phyloP scores from a whole-genome alignment of 495 filamentous ascomycete genomes.

The Recurvomyces mirabilis region DNA sequence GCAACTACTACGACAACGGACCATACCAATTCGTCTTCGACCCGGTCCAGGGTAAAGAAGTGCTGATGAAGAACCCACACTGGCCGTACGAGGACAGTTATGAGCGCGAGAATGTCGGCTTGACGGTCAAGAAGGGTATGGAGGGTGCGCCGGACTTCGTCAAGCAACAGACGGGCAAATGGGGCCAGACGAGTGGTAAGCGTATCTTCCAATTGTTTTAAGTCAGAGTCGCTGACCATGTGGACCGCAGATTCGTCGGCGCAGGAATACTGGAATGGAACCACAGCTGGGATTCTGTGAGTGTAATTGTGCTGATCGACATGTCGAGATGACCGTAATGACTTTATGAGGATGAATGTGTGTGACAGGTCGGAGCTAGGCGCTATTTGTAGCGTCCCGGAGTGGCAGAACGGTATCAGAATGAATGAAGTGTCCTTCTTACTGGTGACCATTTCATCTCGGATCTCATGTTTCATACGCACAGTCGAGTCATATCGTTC shows the following conservation, averaged over 20 bases:
- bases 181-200: not conserved
- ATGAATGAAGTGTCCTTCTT: no score
- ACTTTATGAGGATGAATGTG: no score
- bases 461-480: no score
- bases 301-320: no score
- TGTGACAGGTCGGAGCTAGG: no score
- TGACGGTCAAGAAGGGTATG: conserved; percentile 1
- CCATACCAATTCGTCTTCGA: not conserved
- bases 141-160: not conserved
- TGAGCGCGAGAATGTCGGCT: not conserved
- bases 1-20: not conserved
- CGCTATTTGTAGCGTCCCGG: no score
- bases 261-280: not conserved
- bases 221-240: not conserved
- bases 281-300: not conserved
- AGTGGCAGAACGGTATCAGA: no score
- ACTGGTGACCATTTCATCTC: no score
- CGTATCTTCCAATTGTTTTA: not conserved
- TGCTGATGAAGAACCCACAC: conserved; percentile 1
- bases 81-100: conserved; percentile 1
- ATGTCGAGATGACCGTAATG: no score
- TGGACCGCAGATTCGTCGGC: not conserved
- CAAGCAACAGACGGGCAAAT: conserved; percentile 1
- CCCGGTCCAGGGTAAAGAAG: not conserved
- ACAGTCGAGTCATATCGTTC: no score